Conservation (phyloP, 2,329 filamentous ascomycete genomes). For the Pseudogymnoascus sp. region DNA sequence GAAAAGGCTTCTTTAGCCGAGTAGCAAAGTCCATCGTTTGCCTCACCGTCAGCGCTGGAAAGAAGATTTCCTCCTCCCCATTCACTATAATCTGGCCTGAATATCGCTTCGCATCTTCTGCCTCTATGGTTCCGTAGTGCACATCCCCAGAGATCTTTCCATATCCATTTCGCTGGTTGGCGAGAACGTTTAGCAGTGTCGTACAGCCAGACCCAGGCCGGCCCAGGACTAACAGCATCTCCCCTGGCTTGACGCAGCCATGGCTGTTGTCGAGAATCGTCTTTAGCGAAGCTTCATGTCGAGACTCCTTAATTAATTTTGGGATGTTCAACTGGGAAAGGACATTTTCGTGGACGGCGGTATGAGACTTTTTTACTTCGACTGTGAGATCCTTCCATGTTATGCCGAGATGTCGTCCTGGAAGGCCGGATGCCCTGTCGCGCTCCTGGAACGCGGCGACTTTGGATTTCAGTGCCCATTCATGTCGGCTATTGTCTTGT, state of each 20-base stretch:
- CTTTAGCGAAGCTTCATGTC: slow-evolving; percentile 50
- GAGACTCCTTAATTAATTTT: slow-evolving; percentile 45
- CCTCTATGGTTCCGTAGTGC: slow-evolving; percentile 42
- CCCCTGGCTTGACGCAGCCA: slow-evolving; percentile 64
- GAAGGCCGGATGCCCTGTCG: neutral
- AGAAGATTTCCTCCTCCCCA: slow-evolving; percentile 45
- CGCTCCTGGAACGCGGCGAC: neutral
- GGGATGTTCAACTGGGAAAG: slow-evolving; percentile 51
- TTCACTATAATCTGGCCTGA: slow-evolving; percentile 52
- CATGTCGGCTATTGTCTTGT: neutral
- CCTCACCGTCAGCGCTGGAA: slow-evolving; percentile 43
- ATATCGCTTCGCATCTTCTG: slow-evolving; percentile 39
- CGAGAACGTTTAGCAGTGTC: slow-evolving; percentile 61
- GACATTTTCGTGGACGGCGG: slow-evolving; percentile 60
- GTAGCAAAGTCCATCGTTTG: slow-evolving; percentile 49
- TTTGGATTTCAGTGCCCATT: neutral
- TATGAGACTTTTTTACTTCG: slow-evolving; percentile 52
- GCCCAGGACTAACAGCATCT: slow-evolving; percentile 65
- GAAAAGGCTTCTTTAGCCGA: slow-evolving; percentile 51
- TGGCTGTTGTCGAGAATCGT: slow-evolving; percentile 59
- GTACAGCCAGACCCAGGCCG: slow-evolving; percentile 65
- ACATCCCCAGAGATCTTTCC: slow-evolving; percentile 52
- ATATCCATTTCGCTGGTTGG: slow-evolving; percentile 57
- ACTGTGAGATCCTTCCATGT: slow-evolving; percentile 60
- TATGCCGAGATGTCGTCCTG: slow-evolving; percentile 47